Conservation (phyloP, 2,329 filamentous ascomycete species). For the Lecanicillium sp. region DNA sequence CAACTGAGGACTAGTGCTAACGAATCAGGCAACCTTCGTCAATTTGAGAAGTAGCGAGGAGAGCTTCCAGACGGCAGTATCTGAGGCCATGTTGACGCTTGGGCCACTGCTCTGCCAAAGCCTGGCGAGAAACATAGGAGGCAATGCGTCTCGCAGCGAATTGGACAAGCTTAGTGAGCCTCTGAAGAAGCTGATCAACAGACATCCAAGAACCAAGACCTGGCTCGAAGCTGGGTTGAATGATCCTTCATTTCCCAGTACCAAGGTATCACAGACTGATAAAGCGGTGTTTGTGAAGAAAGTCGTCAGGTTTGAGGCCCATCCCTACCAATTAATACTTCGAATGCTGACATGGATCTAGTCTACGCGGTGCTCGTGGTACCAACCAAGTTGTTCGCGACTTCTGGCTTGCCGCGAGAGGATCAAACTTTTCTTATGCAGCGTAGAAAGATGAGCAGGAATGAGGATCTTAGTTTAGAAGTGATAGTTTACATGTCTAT, state of each 20-base stretch:
- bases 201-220: constrained; percentile 47
- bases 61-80: constrained; percentile 28
- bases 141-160: constrained; percentile 63
- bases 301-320: constrained; percentile 47
- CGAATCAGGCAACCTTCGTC: constrained; percentile 12
- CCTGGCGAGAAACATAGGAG: constrained; percentile 60
- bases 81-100: constrained; percentile 49
- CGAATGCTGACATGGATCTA: constrained; percentile 24
- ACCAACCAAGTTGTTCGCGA: constrained; percentile 64
- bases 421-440: constrained; percentile 54
- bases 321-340: neutral
- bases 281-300: constrained; percentile 62
- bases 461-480: neutral
- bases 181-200: constrained; percentile 59
- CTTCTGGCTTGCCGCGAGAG: constrained; percentile 65
- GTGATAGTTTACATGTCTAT: neutral
- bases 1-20: neutral
- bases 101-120: constrained; percentile 55
- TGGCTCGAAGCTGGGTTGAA: constrained; percentile 60
- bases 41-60: constrained; percentile 6
- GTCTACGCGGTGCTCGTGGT: constrained; percentile 55
- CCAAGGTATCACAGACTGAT: constrained; percentile 52
- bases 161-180: constrained; percentile 66
- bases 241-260: constrained; percentile 50
- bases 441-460: constrained; percentile 32